Evolutionary conservation across 495 filamentous ascomycete genomes (phyloP), one percentile per base, ranked within the genome.

Genomic region (Penicillium steckii): DNA sequence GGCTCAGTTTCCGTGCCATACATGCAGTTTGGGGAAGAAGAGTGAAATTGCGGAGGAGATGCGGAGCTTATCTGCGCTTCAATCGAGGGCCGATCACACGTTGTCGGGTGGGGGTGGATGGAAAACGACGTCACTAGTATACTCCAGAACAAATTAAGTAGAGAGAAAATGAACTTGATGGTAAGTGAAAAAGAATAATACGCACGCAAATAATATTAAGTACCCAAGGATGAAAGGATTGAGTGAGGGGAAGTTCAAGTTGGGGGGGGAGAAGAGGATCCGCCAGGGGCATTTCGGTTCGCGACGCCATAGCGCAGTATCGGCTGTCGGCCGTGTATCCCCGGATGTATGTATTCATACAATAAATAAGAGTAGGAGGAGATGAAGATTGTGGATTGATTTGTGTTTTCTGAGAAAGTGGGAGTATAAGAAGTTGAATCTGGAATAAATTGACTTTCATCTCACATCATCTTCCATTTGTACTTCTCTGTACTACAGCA

Each of bases 1-100:
- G 71, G 60, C 59, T 77, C 26, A 66, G 61, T 70, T 75, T 77
- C 46, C 71, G 71, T 64, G 72, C 72, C 74, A 77, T 77, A 58
- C 71, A 72, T 72, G 56, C 57, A 59, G 42, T 44, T 53, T 49
- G 22, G 55, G 51, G 58, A 27, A 44, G 48, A 50, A 48, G 53
- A 44, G 35, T 48, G 45, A 48, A 53, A 67, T 66, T 72, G 72
- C 70, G 72, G 72, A 73, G 69, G 59, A 53, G 61, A 62, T 65
- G 64, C 63, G 63, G 61, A 63, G 60, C 62, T 67, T 67, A 62
- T 67, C 64, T 59, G 64, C 5, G 33, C 57, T 55, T 54, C 46
- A 52, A 53, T 55, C 46, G 44, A 53, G 60, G 38, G 68, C 56
- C 61, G 67, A 70, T 71, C 63, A 62, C 62, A 57, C 43, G 55